These are phyloP conservation scores for Coemansia sp. DNA, from an alignment of 192 early-diverging fungal genomes.

Conservation along the genomic window DNA sequence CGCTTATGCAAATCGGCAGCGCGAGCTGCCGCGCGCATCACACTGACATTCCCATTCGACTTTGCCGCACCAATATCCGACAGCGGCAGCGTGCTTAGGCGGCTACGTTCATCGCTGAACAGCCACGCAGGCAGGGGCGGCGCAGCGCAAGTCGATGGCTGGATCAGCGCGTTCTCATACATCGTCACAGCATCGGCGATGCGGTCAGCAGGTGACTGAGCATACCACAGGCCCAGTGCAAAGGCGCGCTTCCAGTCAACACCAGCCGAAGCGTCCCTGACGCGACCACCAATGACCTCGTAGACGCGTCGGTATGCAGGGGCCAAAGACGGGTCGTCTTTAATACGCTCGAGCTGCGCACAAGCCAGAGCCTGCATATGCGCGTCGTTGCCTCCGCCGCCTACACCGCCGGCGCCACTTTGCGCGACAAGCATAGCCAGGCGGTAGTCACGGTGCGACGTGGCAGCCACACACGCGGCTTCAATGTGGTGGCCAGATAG, in stretches of 20 bases:
- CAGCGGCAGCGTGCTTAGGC: not conserved
- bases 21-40: not conserved
- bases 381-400: conserved; percentile 56
- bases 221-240: conserved; percentile 65
- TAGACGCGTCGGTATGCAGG: conserved; percentile 57
- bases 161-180: conserved; percentile 8
- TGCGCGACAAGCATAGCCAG: conserved; percentile 81
- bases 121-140: conserved; percentile 46
- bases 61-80: not conserved
- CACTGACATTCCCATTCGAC: not conserved
- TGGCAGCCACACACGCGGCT: conserved; percentile 63
- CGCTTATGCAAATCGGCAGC: conserved; percentile 21
- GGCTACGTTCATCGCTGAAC: not conserved
- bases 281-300: conserved; percentile 58
- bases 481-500: conserved; percentile 63
- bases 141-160: conserved; percentile 7
- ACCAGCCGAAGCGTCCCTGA: conserved; percentile 26
- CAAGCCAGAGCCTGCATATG: conserved; percentile 36
- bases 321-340: conserved; percentile 3
- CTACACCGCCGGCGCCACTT: conserved; percentile 45
- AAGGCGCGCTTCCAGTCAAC: conserved; percentile 69
- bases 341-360: conserved; percentile 25
- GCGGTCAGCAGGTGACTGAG: conserved; percentile 38
- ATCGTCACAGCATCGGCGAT: conserved; percentile 15
- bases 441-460: conserved; percentile 63